These are phyloP conservation scores for Sugiyamaella castrensis DNA, from an alignment of 1,139 yeast species.

Conservation along the genomic window DNA sequence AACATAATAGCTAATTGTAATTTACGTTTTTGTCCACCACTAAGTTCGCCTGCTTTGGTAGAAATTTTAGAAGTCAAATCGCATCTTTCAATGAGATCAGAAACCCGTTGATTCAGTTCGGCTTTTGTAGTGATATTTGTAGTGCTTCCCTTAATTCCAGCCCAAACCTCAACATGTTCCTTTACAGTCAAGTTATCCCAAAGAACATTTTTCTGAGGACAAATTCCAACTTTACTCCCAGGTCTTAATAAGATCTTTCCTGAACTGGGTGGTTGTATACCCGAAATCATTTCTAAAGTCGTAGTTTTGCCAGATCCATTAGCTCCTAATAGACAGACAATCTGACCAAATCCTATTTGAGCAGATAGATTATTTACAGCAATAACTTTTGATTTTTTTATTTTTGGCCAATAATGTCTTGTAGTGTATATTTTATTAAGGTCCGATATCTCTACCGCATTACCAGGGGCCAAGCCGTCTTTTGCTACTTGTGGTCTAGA, in stretches of 20 bases:
- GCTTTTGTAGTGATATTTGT: conserved; percentile 14
- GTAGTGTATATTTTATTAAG: conserved; percentile 29
- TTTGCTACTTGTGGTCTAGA: conserved; percentile 16
- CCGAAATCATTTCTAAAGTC: conserved; percentile 39
- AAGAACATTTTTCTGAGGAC: conserved; percentile 40
- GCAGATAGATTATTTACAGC: conserved; percentile 36
- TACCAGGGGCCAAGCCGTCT: conserved; percentile 18
- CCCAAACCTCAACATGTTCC: conserved; percentile 38
- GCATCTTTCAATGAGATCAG: conserved; percentile 31
- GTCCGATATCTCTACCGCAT: conserved; percentile 24
- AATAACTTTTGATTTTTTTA: conserved; percentile 24
- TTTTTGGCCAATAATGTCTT: conserved; percentile 9
- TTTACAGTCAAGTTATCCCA: conserved; percentile 39
- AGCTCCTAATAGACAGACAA: conserved; percentile 39
- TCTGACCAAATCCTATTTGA: conserved; percentile 33
- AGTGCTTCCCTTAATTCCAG: conserved; percentile 31
- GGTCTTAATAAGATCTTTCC: conserved; percentile 32
- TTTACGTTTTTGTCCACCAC: conserved; percentile 94
- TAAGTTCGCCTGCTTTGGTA: conserved; percentile 41
- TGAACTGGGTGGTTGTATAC: conserved; percentile 32
- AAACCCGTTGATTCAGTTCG: conserved; percentile 18
- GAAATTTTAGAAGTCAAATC: conserved; percentile 31
- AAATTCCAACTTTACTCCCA: conserved; percentile 36
- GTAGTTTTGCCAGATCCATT: conserved; percentile 43
- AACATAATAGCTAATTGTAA: conserved; percentile 64